Base-by-base conservation (phyloP, 768 basidiomycete genomes). In the Boletus subcaerulescens region DNA sequence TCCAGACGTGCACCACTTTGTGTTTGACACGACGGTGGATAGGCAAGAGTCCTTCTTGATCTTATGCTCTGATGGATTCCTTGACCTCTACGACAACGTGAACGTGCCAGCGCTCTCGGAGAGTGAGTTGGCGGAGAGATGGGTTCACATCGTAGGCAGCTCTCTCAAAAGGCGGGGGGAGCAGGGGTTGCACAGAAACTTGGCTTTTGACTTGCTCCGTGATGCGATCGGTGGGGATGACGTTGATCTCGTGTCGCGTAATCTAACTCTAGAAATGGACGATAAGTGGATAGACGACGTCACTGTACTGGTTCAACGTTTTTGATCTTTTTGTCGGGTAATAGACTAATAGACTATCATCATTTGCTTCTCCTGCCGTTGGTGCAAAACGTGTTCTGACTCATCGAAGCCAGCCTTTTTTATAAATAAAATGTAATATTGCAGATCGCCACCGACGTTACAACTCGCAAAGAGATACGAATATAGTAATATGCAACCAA, bases 211-310 rank as follows among this genome's bases (percentile, higher is more conserved):
- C 42, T 61, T 80, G 39, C 68, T 80, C 4, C 70, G 79, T 22
- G 72, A 75, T 22, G 75, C 72, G 3, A 63, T 80, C 10, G 78
- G 78, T 9, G 79, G 79, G 24, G 66, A 71, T 15, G 71, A 81
- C 55, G 54, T 60, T 13, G 65, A 70, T 17, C 65, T 70, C 6
- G 73, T 70, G 13, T 80, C 78, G n/a, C 71, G 72, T 57, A 74
- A 72, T 42, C 50, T 80, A 32, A 81, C 79, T 9, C 67, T 80
- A 42, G 80, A 80, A 65, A 79, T 79, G 73, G 75, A 75, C 51
- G 77, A 76, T 38, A 71, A 72, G 51, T 80, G 78, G 79, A 74
- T 80, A 66, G 80, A 80, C 56, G 78, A 80, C 55, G 72, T 76
- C 18, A 80, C 78, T 9, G 68, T 80, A 24, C 53, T 80, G 20